These are phyloP conservation scores for Paramyrothecium sp. DNA, from an alignment of 2,329 filamentous ascomycete species.

Conservation along the genomic window DNA sequence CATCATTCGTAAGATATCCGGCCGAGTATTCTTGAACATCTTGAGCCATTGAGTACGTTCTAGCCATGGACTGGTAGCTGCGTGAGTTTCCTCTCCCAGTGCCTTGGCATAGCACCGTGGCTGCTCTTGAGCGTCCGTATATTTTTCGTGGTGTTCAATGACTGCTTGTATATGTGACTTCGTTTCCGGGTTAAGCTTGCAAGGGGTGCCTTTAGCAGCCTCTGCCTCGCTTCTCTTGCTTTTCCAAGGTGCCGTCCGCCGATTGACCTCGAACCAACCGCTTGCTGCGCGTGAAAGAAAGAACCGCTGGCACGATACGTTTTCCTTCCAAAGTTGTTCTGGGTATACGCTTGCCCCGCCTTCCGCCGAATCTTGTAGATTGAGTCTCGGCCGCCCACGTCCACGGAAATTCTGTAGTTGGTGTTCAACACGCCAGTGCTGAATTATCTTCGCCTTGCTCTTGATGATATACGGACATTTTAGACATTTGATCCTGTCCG, in stretches of 20 bases:
- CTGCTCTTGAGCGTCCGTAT: slow-evolving; percentile 2
- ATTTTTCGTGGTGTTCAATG: not conserved
- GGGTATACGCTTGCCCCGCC: not conserved
- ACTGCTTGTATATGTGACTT: slow-evolving; percentile 1
- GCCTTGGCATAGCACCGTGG: not conserved
- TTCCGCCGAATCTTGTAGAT: not conserved
- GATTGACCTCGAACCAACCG: slow-evolving; percentile 6
- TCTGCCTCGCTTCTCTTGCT: not conserved
- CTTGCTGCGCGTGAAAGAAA: slow-evolving; percentile 2
- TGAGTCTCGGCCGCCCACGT: not conserved
- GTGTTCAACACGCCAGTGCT: not conserved
- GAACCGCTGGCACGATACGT: slow-evolving; percentile 1
- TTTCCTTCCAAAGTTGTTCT: not conserved
- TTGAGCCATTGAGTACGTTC: slow-evolving; percentile 3
- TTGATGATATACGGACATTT: not conserved
- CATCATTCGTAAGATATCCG: slow-evolving; percentile 2
- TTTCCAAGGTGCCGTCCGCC: not conserved
- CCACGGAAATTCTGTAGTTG: not conserved
- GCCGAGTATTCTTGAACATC: slow-evolving; percentile 4
- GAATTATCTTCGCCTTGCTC: not conserved
- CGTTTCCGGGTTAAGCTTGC: not conserved
- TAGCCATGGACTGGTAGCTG: not conserved
- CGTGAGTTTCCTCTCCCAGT: not conserved
- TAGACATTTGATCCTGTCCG: not conserved
- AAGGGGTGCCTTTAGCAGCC: not conserved